Evolutionary conservation across 495 filamentous ascomycete genomes (phyloP).

Genomic region (Talaromyces ruber): DNA sequence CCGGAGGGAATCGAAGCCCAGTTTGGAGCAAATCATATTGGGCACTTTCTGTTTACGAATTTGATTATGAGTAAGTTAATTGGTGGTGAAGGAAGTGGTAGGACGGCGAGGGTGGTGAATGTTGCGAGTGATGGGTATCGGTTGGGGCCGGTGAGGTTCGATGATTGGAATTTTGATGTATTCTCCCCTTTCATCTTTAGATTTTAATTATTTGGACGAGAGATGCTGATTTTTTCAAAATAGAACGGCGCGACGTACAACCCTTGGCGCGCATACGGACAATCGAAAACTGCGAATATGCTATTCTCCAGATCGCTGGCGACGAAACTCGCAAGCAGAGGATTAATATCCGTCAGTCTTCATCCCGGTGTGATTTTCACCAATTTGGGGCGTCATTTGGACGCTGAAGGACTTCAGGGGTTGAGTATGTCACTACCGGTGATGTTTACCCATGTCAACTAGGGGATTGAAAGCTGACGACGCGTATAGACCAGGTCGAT

Average conservation of each 20-base stretch:
- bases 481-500: slow-evolving; percentile 7
- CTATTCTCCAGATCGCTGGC: slow-evolving; percentile 41
- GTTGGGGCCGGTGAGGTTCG: slow-evolving; percentile 32
- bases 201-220: slow-evolving; percentile 12
- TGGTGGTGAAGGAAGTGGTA: neutral
- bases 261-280: slow-evolving; percentile 43
- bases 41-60: slow-evolving; percentile 53
- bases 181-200: neutral
- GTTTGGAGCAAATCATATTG: slow-evolving; percentile 48
- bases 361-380: slow-evolving; percentile 37
- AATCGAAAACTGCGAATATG: slow-evolving; percentile 53
- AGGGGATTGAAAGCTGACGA: neutral
- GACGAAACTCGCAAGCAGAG: slow-evolving; percentile 17
- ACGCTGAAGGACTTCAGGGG: slow-evolving; percentile 10
- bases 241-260: slow-evolving; percentile 42
- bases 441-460: no score
- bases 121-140: slow-evolving; percentile 30
- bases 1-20: slow-evolving; percentile 43
- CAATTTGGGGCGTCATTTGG: slow-evolving; percentile 18
- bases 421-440: slow-evolving; percentile 15
- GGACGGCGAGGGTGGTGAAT: slow-evolving; percentile 16
- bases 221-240: slow-evolving; percentile 14
- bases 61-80: slow-evolving; percentile 40
- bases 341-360: slow-evolving; percentile 25
- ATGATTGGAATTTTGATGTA: slow-evolving; percentile 47